phyloP scores from a whole-genome alignment of 306 rosid genomes.

The Pyrus pyrifolia region DNA sequence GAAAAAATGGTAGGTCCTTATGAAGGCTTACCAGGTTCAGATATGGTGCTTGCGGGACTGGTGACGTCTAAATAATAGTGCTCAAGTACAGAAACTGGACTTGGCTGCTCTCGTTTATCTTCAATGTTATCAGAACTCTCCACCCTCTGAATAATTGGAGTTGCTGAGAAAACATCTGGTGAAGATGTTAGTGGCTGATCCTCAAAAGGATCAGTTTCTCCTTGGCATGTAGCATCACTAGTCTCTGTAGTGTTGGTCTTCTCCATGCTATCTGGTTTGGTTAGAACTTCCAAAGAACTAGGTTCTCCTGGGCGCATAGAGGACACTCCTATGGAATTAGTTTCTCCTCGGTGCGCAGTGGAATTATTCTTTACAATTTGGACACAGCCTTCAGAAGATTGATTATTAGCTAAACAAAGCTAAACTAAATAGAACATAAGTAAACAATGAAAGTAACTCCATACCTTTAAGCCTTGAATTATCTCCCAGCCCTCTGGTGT shows the following conservation, averaged over 20 bases:
- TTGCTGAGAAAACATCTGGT: conserved; percentile 27
- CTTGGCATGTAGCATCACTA: not conserved
- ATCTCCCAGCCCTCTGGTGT: conserved; percentile 14
- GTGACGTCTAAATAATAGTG: conserved; percentile 21
- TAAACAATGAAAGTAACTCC: conserved; percentile 13
- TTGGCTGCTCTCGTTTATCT: conserved; percentile 24
- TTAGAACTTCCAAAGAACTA: not conserved
- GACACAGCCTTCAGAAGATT: conserved; percentile 19
- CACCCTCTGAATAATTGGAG: conserved; percentile 17
- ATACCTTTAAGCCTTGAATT: conserved; percentile 40
- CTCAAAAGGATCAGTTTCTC: conserved; percentile 12
- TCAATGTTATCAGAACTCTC: conserved; percentile 19
- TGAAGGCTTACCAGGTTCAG: conserved; percentile 35
- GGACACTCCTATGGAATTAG: conserved; percentile 16
- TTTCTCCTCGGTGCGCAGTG: conserved; percentile 11
- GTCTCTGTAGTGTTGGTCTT: conserved; percentile 4
- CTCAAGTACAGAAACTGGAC: conserved; percentile 24
- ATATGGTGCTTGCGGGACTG: conserved; percentile 10
- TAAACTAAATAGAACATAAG: not conserved
- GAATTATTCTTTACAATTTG: conserved; percentile 7
- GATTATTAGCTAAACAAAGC: not conserved
- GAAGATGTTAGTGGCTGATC: conserved; percentile 28
- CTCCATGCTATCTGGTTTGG: not conserved
- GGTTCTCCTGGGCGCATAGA: not conserved
- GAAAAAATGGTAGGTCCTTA: not conserved